Evolutionary conservation across 2,329 filamentous ascomycete species (phyloP), one percentile per base, ranked within the genome.

Genomic region (Apiospora saccharicola): DNA sequence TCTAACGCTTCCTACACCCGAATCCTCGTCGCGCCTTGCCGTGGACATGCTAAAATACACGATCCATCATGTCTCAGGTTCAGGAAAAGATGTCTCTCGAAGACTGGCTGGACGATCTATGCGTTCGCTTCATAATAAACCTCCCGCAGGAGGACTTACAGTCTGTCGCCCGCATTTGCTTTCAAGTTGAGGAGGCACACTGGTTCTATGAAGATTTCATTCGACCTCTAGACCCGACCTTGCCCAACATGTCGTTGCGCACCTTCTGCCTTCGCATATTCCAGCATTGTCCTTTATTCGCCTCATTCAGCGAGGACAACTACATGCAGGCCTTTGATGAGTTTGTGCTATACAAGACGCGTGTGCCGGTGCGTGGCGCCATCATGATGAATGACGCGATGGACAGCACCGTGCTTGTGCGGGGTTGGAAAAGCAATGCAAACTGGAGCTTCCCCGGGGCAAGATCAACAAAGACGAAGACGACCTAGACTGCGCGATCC

Each of bases 161-260:
- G 76, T 95, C 94, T 2, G 93, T 98, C 72, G 94, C 95, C 81
- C 93, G 96, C 80, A 96, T 99, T 84, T 98, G 96, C 85, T 99
- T 99, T 82, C 95, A 98, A 84, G 93, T 99, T 77, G 96, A 99
- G 84, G 97, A 99, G 84, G 96, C 96, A 78, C 97, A 99, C 91
- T 99, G 96, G 96, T 99, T 97, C 84, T 99, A 99, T 90, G 96
- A 99, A 87, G 96, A 99, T 84, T 99, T 99, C 81, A 94, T 99
- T 81, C 94, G 96, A 68, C 95, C 96, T 51, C 87, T 96, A 75
- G 93, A 98, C 82, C 92, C 95, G 70, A 89, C 89, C 51, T 88
- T 99, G 14, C 96, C 96, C 5, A 95, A 93, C 71, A 92, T 98
- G 87, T 90, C 91, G 67, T 88, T 99, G 46, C 92, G 94, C 76